A percentile compares a stretch with the other conserved stretches of the same genome.
Evolutionary conservation across 805 yeast genomes (phyloP).

Genomic region (Candida yuanshanica): DNA sequence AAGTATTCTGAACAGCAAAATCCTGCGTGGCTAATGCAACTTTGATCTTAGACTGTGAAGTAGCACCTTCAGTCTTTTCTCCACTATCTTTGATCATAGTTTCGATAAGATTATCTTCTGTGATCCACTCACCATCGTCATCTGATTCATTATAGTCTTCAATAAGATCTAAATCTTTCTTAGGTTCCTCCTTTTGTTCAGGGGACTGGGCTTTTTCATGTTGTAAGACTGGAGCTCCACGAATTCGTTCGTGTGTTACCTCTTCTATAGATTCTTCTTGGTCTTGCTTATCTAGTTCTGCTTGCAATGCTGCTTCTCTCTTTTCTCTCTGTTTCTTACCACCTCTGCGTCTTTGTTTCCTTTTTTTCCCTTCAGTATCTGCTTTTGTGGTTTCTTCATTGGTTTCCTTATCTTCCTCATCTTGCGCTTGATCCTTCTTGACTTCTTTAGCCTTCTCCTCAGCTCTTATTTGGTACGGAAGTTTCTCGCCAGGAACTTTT

Average conservation of each 20-base stretch:
- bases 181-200: slow-evolving; percentile 1
- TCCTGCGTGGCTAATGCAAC: slow-evolving; percentile 93
- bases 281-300: slow-evolving; percentile 16
- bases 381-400: slow-evolving; percentile 1
- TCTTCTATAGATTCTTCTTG: slow-evolving; percentile 9
- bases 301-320: slow-evolving; percentile 36
- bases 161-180: slow-evolving; percentile 14
- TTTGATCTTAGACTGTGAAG: slow-evolving; percentile 37
- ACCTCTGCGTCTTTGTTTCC: slow-evolving; percentile 53
- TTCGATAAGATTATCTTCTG: slow-evolving; percentile 75
- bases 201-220: slow-evolving; percentile 1
- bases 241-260: slow-evolving; percentile 17
- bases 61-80: slow-evolving; percentile 44
- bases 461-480: slow-evolving; percentile 16
- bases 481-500: slow-evolving; percentile 60
- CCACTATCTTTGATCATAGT: slow-evolving; percentile 64
- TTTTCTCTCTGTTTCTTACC: slow-evolving; percentile 61
- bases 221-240: slow-evolving; percentile 5
- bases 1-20: slow-evolving; percentile 95
- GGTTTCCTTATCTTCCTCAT: slow-evolving; percentile 5
- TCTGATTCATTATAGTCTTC: slow-evolving; percentile 46
- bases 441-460: slow-evolving; percentile 11
- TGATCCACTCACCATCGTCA: slow-evolving; percentile 91
- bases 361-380: slow-evolving; percentile 15
- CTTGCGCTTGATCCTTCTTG: slow-evolving; percentile 7